Evolutionary conservation across 129 eudicot species (phyloP).

Genomic region (Centaurea solstitialis): DNA sequence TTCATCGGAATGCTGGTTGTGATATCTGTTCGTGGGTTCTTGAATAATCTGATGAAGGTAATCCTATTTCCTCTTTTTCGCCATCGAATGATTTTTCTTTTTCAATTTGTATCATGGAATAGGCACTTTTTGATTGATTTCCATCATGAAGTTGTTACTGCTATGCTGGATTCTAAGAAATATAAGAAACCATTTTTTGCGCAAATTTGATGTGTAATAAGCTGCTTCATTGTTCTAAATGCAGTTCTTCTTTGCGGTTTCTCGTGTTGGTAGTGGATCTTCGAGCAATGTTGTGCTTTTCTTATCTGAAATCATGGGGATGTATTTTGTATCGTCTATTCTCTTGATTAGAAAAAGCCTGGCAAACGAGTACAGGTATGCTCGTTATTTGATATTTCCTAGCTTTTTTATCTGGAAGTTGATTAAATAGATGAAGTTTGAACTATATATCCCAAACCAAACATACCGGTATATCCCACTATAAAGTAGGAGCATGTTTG

Average conservation of each 20-base stretch:
- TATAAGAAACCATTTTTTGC: not conserved
- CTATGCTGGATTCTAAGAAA: not conserved
- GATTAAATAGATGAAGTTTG: not conserved
- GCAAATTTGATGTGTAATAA: not conserved
- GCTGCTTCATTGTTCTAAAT: constrained; percentile 7
- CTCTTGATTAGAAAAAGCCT: constrained; percentile 90
- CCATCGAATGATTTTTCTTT: not conserved
- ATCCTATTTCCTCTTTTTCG: constrained; percentile 18
- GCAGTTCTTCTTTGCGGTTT: constrained; percentile 98
- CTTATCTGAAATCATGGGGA: constrained; percentile 98
- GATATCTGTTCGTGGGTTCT: constrained; percentile 94
- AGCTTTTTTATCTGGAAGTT: not conserved
- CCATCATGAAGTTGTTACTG: not conserved
- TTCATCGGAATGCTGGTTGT: constrained; percentile 97
- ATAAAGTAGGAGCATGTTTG: not conserved
- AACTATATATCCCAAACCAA: not conserved
- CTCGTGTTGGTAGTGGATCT: constrained; percentile 99
- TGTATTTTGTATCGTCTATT: constrained; percentile 94
- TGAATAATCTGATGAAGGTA: constrained; percentile 94
- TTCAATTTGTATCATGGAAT: not conserved
- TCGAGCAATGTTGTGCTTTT: constrained; percentile 96
- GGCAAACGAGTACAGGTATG: constrained; percentile 92
- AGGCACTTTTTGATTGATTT: not conserved
- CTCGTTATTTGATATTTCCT: not conserved
- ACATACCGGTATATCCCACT: not conserved